Evolutionary conservation across 2,329 filamentous ascomycete genomes (phyloP), one percentile per base, ranked within the genome.

Genomic region (Scytalidium lignicola): DNA sequence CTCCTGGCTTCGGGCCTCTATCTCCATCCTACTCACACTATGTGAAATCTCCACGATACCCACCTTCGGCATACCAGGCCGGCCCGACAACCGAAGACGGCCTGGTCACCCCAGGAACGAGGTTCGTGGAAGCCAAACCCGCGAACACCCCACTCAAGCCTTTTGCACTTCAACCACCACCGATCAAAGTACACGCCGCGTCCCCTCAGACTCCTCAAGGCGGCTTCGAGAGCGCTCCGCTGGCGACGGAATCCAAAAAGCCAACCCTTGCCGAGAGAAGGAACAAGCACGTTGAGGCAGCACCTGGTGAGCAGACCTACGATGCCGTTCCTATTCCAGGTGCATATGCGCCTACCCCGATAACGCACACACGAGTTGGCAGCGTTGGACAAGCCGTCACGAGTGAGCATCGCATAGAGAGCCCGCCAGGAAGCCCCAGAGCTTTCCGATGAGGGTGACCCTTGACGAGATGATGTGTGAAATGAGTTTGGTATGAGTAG

Each of bases 91-190:
- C 76, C 44, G 78, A 79, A 54, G 71, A 79, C 55, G 57, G 65
- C 32, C 71, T 73, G 1, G 77, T 76, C 2, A 74, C 72, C 72
- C 70, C 49, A 13, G 59, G 62, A 18, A 67, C 67, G 2, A 76
- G 79, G 55, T 74, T 83, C 53, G 75, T 75, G 43, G 80, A 85
- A 55, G 82, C 86, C 4, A 73, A 74, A 51, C 87, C 86, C 40
- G 73, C 83, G 50, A 84, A 85, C 58, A 68, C 76, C 53, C 68
- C 73, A 55, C 58, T 74, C 58, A 79, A 75, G 57, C 75, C 82
- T n/a, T 96, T 97, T 77, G 85, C 87, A 64, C 82, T 97, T 40
- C 89, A 95, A 72, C 76, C 90, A 17, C 90, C 92, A 39, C 92
- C 92, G 0, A 76, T 77, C 67, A 90, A 86, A 66, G 80, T 90